phyloP scores from a whole-genome alignment of 2,329 filamentous ascomycete genomes.

The Fusarium brevicatenulatum region DNA sequence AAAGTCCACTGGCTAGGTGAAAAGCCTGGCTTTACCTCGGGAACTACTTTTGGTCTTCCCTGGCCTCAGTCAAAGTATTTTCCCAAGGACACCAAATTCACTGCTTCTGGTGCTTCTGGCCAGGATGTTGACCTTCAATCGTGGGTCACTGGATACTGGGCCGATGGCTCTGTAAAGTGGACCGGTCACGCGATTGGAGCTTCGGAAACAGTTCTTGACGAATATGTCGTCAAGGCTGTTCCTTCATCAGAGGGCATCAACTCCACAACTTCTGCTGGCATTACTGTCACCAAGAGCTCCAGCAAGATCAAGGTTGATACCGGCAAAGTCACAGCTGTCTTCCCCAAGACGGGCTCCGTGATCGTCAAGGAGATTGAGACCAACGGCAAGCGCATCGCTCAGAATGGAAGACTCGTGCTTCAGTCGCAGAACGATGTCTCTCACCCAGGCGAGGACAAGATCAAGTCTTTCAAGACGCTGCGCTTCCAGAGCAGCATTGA shows the following conservation, averaged over 20 bases:
- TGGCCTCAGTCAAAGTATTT: conserved; percentile 55
- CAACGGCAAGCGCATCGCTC: conserved; percentile 55
- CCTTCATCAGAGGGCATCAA: conserved; percentile 20
- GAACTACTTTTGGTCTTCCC: conserved; percentile 57
- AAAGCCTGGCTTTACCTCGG: conserved; percentile 48
- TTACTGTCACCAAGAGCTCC: conserved; percentile 32
- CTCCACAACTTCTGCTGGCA: conserved; percentile 7
- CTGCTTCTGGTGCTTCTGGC: conserved; percentile 40
- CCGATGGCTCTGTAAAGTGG: conserved; percentile 70
- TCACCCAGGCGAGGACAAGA: conserved; percentile 36
- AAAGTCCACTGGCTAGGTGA: conserved; percentile 55
- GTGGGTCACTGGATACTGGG: conserved; percentile 69
- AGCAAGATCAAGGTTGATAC: conserved; percentile 55
- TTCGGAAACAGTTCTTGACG: conserved; percentile 51
- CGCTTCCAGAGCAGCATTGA: conserved; percentile 62
- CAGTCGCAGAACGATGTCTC: conserved; percentile 61
- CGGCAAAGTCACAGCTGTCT: conserved; percentile 54
- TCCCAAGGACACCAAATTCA: conserved; percentile 51
- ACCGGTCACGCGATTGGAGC: conserved; percentile 65
- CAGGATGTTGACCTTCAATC: conserved; percentile 53
- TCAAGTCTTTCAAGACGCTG: conserved; percentile 51
- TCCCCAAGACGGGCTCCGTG: conserved; percentile 55
- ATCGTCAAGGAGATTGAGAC: conserved; percentile 55
- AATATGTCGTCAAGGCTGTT: conserved; percentile 51
- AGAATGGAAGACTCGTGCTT: conserved; percentile 62